Percentiles rank a stretch among this genome's conserved stretches.
Evolutionary conservation across 495 filamentous ascomycete species (phyloP).

Genomic region (Neurospora sp.): DNA sequence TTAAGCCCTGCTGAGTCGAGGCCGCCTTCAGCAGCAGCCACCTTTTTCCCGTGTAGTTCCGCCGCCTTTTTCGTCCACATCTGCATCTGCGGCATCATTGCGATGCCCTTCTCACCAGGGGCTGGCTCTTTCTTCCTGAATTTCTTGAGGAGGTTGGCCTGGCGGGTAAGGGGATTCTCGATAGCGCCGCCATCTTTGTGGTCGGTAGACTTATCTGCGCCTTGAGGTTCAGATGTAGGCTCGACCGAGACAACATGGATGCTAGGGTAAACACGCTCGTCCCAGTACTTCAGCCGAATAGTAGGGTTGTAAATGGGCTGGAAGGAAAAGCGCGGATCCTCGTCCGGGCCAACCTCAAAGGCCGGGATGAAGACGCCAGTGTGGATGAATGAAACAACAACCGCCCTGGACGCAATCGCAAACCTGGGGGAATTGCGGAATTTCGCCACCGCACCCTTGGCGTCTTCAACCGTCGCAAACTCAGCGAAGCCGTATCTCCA

Average conservation of each 20-base stretch:
- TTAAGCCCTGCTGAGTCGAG: not conserved
- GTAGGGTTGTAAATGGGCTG: constrained; percentile 59
- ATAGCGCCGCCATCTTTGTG: constrained; percentile 13
- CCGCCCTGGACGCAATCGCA: constrained; percentile 70
- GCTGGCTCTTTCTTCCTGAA: constrained; percentile 54
- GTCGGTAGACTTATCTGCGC: constrained; percentile 23
- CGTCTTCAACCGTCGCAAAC: constrained; percentile 67
- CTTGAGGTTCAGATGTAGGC: constrained; percentile 21
- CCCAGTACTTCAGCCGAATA: constrained; percentile 73
- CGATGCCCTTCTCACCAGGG: constrained; percentile 37
- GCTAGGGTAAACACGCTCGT: constrained; percentile 64
- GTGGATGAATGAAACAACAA: constrained; percentile 70
- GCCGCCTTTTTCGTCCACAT: constrained; percentile 84
- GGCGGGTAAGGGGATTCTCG: constrained; percentile 20
- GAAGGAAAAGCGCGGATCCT: constrained; percentile 57
- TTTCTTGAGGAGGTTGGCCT: constrained; percentile 19
- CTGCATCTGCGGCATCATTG: constrained; percentile 60
- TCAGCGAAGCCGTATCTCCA: constrained; percentile 89
- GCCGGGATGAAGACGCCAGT: constrained; percentile 80
- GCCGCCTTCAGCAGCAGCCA: constrained; percentile 1
- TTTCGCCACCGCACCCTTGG: constrained; percentile 64
- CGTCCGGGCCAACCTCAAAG: constrained; percentile 41
- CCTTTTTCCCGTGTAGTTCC: constrained; percentile 58
- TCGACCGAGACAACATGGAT: constrained; percentile 51
- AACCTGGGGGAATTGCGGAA: constrained; percentile 71